Conservation (phyloP, 208 protist species). For the Trypanosoma melophagium region DNA sequence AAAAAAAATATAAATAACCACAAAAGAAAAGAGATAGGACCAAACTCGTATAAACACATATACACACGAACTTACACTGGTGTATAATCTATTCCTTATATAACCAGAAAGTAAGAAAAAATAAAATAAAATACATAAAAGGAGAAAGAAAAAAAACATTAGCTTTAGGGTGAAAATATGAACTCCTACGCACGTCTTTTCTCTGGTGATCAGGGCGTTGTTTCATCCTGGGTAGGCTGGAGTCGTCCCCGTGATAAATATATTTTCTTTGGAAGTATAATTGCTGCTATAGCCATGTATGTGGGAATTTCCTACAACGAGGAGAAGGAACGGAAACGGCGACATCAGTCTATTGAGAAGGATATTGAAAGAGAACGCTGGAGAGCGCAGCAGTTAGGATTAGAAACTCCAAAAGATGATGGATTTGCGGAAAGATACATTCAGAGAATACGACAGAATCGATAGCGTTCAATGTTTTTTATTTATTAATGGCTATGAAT, state of each 20-base stretch:
- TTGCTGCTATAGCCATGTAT: conserved; percentile 45
- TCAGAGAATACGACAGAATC: neutral
- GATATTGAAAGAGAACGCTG: conserved; percentile 82
- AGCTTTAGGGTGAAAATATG: conserved; percentile 28
- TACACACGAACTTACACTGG: neutral
- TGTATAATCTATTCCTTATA: neutral
- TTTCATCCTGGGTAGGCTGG: conserved; percentile 51
- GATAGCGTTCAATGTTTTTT: conserved; percentile 4
- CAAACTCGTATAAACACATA: too few species aligned
- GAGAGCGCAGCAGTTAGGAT: conserved; percentile 65
- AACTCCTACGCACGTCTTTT: conserved; percentile 64
- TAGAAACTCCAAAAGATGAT: conserved; percentile 50
- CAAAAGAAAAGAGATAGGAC: too few species aligned
- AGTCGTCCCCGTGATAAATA: conserved; percentile 42
- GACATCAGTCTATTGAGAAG: conserved; percentile 72
- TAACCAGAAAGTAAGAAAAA: conserved; percentile 15
- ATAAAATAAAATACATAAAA: conserved; percentile 2
- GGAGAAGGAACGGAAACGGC: conserved; percentile 48
- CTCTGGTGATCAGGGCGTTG: conserved; percentile 36
- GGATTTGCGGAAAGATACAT: conserved; percentile 64
- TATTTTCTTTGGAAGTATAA: conserved; percentile 40
- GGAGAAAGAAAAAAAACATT: conserved; percentile 21
- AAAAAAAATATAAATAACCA: too few species aligned
- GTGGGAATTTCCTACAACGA: conserved; percentile 52
- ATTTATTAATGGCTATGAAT: neutral